phyloP scores from a whole-genome alignment of 2,329 filamentous ascomycete species.

The Scytalidium lignicola region DNA sequence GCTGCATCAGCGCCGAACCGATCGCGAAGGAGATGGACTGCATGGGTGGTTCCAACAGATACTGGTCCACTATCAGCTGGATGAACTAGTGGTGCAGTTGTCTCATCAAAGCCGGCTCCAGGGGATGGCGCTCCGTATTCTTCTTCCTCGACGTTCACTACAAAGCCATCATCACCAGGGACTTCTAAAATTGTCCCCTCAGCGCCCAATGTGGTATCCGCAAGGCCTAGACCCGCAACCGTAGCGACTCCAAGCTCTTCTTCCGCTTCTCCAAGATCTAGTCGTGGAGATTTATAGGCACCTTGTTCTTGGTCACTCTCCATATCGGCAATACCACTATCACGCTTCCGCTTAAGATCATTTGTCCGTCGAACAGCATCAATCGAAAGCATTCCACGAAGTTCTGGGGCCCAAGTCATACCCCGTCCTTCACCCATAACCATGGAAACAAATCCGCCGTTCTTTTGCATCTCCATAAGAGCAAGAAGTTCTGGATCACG shows the following conservation, averaged over 20 bases:
- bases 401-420: constrained; percentile 82
- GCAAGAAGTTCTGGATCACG: constrained; percentile 82
- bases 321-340: constrained; percentile 78
- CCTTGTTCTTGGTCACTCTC: constrained; percentile 59
- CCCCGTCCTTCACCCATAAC: constrained; percentile 78
- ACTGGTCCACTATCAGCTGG: constrained; percentile 81
- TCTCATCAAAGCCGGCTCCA: constrained; percentile 70
- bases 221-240: constrained; percentile 45
- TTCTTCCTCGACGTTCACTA: constrained; percentile 39
- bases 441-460: constrained; percentile 81
- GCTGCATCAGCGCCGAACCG: constrained; percentile 73
- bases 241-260: constrained; percentile 45
- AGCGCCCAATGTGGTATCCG: constrained; percentile 33
- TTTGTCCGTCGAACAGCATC: constrained; percentile 71
- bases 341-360: constrained; percentile 89
- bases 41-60: constrained; percentile 88
- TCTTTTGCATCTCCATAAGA: constrained; percentile 87
- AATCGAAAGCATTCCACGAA: constrained; percentile 86
- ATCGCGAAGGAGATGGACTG: constrained; percentile 89
- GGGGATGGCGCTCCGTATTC: constrained; percentile 37
- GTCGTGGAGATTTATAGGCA: constrained; percentile 59
- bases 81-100: constrained; percentile 68
- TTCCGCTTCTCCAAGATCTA: constrained; percentile 60
- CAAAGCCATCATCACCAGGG: constrained; percentile 47
- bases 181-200: constrained; percentile 64